A percentile compares a stretch with the other conserved stretches of the same genome.
Evolutionary conservation across 768 basidiomycete species (phyloP).

Genomic region (Podaxis sp.): DNA sequence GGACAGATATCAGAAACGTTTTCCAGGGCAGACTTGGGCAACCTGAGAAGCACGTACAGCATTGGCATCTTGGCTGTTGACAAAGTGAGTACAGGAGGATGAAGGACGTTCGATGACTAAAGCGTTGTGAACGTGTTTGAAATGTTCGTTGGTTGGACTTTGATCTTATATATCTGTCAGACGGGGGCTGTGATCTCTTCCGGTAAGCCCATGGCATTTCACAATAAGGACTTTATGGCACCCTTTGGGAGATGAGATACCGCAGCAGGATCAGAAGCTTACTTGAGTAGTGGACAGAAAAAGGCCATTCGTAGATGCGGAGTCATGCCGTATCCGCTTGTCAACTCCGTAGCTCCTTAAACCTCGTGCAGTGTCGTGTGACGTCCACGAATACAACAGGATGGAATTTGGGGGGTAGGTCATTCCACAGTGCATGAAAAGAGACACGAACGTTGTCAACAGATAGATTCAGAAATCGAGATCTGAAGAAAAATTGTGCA

Average conservation of each 20-base stretch:
- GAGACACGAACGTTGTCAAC: neutral
- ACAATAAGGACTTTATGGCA: neutral
- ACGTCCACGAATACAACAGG: neutral
- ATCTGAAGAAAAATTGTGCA: neutral
- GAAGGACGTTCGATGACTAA: neutral
- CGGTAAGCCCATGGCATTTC: neutral
- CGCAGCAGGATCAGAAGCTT: slow-evolving; percentile 6
- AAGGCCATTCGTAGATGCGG: slow-evolving; percentile 8
- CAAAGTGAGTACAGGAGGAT: slow-evolving; percentile 13
- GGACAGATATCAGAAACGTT: slow-evolving; percentile 13
- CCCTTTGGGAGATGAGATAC: slow-evolving; percentile 2
- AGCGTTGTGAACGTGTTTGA: neutral
- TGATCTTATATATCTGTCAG: slow-evolving; percentile 1
- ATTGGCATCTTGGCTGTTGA: slow-evolving; percentile 51
- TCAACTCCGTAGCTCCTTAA: neutral
- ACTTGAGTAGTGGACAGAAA: neutral
- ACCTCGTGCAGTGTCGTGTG: slow-evolving; percentile 4
- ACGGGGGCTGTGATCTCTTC: neutral
- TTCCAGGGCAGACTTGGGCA: neutral
- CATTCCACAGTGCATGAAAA: slow-evolving; percentile 1
- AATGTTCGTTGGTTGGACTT: neutral
- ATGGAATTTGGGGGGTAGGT: neutral
- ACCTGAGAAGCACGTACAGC: slow-evolving; percentile 46
- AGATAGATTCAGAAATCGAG: neutral
- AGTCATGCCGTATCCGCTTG: neutral